Evolutionary conservation across 441 rosid species (phyloP).

Genomic region (Sinapis alba): DNA sequence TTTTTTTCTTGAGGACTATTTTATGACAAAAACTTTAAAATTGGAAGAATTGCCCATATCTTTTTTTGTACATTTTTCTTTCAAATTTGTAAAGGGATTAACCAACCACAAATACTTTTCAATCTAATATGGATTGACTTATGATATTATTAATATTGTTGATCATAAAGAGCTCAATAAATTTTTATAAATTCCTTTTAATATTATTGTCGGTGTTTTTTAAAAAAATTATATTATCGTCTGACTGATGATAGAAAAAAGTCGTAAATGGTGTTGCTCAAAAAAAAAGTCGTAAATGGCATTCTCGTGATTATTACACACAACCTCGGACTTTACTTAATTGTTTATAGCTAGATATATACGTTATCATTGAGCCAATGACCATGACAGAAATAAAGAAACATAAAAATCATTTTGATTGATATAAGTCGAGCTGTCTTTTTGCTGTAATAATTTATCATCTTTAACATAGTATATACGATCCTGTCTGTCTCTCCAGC

Average conservation of each 20-base stretch:
- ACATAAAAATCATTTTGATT: background rate
- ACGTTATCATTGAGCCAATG: background rate
- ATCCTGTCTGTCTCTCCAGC: slow-evolving; percentile 8
- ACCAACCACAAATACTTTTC: background rate
- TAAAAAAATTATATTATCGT: background rate
- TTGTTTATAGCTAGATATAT: background rate
- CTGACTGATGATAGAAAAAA: background rate
- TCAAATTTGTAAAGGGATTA: background rate
- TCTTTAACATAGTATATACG: background rate
- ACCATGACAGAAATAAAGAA: background rate
- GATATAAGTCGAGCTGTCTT: background rate
- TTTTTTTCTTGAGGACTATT: too few species aligned
- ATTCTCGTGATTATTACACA: slow-evolving; percentile 25
- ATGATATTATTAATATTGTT: background rate
- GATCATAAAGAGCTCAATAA: background rate
- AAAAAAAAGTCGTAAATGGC: slow-evolving; percentile 12
- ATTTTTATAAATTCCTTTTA: background rate
- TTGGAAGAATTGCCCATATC: too few species aligned
- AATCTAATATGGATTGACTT: background rate
- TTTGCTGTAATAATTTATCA: slow-evolving; percentile 25
- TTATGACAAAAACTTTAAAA: too few species aligned
- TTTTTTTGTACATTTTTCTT: background rate
- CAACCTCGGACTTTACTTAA: slow-evolving; percentile 3
- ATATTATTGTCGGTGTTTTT: background rate
- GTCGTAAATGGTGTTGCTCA: background rate